Percentiles rank a stretch among this genome's conserved stretches.
These are phyloP conservation scores for Blastobotrys peoriensis DNA, from an alignment of 805 yeast genomes.

Conservation along the genomic window DNA sequence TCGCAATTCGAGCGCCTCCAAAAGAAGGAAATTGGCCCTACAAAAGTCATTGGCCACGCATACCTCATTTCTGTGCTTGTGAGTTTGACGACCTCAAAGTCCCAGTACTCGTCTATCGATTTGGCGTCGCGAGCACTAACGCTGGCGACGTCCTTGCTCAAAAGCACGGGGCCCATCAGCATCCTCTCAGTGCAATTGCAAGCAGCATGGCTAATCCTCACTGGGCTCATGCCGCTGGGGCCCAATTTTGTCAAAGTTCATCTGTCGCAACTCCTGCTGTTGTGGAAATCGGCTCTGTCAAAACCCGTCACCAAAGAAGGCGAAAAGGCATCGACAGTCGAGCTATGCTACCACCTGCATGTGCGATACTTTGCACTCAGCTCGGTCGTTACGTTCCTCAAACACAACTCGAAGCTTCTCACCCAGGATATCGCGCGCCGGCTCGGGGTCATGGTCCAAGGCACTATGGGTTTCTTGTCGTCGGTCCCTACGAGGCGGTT, in stretches of 20 bases:
- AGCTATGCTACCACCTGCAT: slow-evolving; percentile 36
- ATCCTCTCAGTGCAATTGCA: slow-evolving; percentile 34
- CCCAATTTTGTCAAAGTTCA: slow-evolving; percentile 48
- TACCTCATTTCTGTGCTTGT: slow-evolving; percentile 23
- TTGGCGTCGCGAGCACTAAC: slow-evolving; percentile 41
- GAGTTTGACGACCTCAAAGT: slow-evolving; percentile 22
- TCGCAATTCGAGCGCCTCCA: slow-evolving; percentile 20
- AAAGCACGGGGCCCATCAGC: slow-evolving; percentile 25
- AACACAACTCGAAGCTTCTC: slow-evolving; percentile 31
- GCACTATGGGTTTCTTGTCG: slow-evolving; percentile 28
- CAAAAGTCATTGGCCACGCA: slow-evolving; percentile 26
- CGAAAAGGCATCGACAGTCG: slow-evolving; percentile 23
- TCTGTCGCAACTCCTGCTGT: slow-evolving; percentile 48
- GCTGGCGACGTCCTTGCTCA: slow-evolving; percentile 40
- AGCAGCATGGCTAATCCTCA: slow-evolving; percentile 57
- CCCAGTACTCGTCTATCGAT: slow-evolving; percentile 39
- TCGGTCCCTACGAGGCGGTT: slow-evolving; percentile 25
- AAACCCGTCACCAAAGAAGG: slow-evolving; percentile 22
- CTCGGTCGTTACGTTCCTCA: slow-evolving; percentile 48
- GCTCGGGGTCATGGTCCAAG: slow-evolving; percentile 45
- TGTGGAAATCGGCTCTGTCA: slow-evolving; percentile 59
- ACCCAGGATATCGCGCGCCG: slow-evolving; percentile 40
- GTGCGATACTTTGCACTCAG: slow-evolving; percentile 54
- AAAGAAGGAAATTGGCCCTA: slow-evolving; percentile 14
- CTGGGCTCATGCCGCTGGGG: slow-evolving; percentile 60